These are phyloP conservation scores for Nakazawaea anatomiae DNA, from an alignment of 805 yeast species.

Conservation along the genomic window DNA sequence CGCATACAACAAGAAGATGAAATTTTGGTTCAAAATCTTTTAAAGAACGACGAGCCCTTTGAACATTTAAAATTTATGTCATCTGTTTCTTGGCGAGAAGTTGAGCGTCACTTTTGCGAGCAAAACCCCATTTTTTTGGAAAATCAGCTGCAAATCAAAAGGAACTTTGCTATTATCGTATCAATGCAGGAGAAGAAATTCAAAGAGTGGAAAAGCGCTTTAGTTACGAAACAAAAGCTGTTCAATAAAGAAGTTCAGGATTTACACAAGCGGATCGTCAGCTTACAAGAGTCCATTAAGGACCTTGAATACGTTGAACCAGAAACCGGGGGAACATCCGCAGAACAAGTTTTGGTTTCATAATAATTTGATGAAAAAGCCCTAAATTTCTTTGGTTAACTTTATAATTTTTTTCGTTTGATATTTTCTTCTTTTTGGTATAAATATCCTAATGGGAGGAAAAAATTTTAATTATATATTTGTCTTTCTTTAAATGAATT, in stretches of 20 bases:
- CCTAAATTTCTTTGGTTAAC: neutral
- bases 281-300: constrained; percentile 26
- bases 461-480: neutral
- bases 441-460: neutral
- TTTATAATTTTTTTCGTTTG: neutral
- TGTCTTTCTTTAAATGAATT: neutral
- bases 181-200: constrained; percentile 49
- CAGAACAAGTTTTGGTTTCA: neutral
- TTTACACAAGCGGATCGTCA: constrained; percentile 29
- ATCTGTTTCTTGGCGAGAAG: constrained; percentile 25
- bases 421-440: neutral
- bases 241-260: constrained; percentile 50
- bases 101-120: constrained; percentile 34
- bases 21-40: neutral
- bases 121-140: constrained; percentile 42
- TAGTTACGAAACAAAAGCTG: constrained; percentile 48
- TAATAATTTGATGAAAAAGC: too few relatives aligned
- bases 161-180: constrained; percentile 36
- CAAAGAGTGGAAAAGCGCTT: constrained; percentile 54
- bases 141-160: constrained; percentile 36
- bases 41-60: constrained; percentile 16
- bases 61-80: constrained; percentile 34
- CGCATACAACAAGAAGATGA: constrained; percentile 13
- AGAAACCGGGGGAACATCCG: neutral
- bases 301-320: too few relatives aligned